Evolutionary conservation across 2,329 filamentous ascomycete species (phyloP).

Genomic region (Phaeosphaeria sp.): DNA sequence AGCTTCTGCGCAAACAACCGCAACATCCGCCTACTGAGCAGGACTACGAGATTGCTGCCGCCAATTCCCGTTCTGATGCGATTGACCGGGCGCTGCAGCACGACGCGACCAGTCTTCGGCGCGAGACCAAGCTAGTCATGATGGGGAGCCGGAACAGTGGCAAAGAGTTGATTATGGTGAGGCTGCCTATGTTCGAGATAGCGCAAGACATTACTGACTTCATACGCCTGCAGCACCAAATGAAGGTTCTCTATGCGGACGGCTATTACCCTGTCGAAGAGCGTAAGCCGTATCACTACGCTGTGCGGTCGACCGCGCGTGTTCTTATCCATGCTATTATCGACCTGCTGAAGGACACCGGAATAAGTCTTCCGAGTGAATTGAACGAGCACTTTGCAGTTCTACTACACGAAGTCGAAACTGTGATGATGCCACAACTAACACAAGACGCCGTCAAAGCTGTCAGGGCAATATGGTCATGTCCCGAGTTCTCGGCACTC

Average conservation of each 20-base stretch:
- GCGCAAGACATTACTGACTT: background rate
- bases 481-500: slow-evolving; percentile 38
- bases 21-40: slow-evolving; percentile 34
- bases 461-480: slow-evolving; percentile 36
- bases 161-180: slow-evolving; percentile 43
- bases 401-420: slow-evolving; percentile 44
- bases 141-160: slow-evolving; percentile 38
- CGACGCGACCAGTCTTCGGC: slow-evolving; percentile 39
- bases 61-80: slow-evolving; percentile 42
- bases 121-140: slow-evolving; percentile 45
- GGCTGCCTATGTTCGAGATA: background rate
- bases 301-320: slow-evolving; percentile 39
- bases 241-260: slow-evolving; percentile 45
- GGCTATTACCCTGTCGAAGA: slow-evolving; percentile 41
- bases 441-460: slow-evolving; percentile 36
- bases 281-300: slow-evolving; percentile 33
- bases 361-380: slow-evolving; percentile 32
- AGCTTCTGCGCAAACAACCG: slow-evolving; percentile 25
- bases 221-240: slow-evolving; percentile 25
- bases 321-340: slow-evolving; percentile 45
- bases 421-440: slow-evolving; percentile 31
- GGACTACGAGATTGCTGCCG: slow-evolving; percentile 41
- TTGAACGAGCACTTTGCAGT: slow-evolving; percentile 40
- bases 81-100: slow-evolving; percentile 44
- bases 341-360: slow-evolving; percentile 43